A percentile compares a stretch with the other conserved stretches of the same genome.
Conservation (phyloP, 2,329 filamentous ascomycete species). For the Exophiala sp. region DNA sequence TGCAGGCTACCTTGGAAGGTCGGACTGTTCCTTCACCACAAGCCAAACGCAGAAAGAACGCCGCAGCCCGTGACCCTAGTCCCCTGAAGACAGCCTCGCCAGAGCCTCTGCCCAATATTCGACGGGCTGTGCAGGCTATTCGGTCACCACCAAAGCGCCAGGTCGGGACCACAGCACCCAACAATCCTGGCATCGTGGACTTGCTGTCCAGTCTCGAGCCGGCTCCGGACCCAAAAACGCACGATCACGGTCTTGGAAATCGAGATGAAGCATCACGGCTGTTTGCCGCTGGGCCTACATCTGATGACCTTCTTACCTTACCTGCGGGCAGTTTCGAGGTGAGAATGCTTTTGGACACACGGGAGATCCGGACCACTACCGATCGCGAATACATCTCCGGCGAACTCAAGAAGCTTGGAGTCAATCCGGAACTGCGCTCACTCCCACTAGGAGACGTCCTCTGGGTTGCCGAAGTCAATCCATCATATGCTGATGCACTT, state of each 20-base stretch:
- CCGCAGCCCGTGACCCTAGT: neutral
- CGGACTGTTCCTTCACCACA: neutral
- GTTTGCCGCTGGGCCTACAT: neutral
- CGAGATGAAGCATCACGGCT: neutral
- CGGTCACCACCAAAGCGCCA: neutral
- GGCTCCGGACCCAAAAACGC: neutral
- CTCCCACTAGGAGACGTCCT: constrained; percentile 72
- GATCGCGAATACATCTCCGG: constrained; percentile 75
- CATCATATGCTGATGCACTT: constrained; percentile 55
- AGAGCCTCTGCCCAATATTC: neutral
- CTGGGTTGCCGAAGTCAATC: constrained; percentile 72
- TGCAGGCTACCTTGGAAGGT: constrained; percentile 17
- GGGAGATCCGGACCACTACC: constrained; percentile 68
- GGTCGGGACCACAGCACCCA: neutral
- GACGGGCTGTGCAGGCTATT: neutral
- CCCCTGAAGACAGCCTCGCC: neutral
- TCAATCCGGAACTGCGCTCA: constrained; percentile 63
- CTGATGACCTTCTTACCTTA: constrained; percentile 54
- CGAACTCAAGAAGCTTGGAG: constrained; percentile 64
- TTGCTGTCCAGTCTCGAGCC: constrained; percentile 11
- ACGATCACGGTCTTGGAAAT: neutral
- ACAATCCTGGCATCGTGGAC: constrained; percentile 6
- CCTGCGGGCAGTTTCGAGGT: constrained; percentile 66
- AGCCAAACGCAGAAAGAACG: constrained; percentile 1
- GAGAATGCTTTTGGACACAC: constrained; percentile 68